These are phyloP conservation scores for Pyrenophora graminea DNA, from an alignment of 2,329 filamentous ascomycete genomes.

Conservation along the genomic window DNA sequence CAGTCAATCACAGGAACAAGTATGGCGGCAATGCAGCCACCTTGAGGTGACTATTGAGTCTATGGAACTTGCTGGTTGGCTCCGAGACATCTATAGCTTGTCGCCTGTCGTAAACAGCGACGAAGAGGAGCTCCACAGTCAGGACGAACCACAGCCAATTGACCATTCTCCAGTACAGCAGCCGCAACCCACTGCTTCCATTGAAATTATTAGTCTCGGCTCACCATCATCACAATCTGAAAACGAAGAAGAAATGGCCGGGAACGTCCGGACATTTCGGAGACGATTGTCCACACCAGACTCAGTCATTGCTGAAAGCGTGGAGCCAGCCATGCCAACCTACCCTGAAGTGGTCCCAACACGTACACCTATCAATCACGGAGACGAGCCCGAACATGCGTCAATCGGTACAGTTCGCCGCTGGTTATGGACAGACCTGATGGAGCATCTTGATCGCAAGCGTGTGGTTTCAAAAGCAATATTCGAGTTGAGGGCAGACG, in stretches of 20 bases:
- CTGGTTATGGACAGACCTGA: slow-evolving; percentile 46
- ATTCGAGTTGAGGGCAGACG: slow-evolving; percentile 28
- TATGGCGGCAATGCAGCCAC: slow-evolving; percentile 60
- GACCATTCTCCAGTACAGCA: neutral
- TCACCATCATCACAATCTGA: slow-evolving; percentile 19
- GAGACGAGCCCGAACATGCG: slow-evolving; percentile 30
- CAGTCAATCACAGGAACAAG: slow-evolving; percentile 40
- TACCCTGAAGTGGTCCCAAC: neutral
- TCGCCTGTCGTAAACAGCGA: slow-evolving; percentile 4
- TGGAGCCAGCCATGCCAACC: slow-evolving; percentile 4
- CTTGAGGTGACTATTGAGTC: slow-evolving; percentile 70
- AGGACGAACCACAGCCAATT: neutral
- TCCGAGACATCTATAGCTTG: slow-evolving; percentile 28
- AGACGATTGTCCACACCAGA: slow-evolving; percentile 1
- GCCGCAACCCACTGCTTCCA: neutral
- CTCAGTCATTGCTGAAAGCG: slow-evolving; percentile 5
- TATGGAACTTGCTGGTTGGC: slow-evolving; percentile 58
- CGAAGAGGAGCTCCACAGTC: slow-evolving; percentile 1
- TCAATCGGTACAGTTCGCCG: slow-evolving; percentile 30
- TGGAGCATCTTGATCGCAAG: slow-evolving; percentile 48
- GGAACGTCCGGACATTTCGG: neutral
- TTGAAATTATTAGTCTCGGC: slow-evolving; percentile 26
- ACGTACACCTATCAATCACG: neutral
- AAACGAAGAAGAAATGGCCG: slow-evolving; percentile 1
- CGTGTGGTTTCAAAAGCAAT: slow-evolving; percentile 52